Conservation (phyloP, 306 rosid genomes). For the Echinosophora koreensis region DNA sequence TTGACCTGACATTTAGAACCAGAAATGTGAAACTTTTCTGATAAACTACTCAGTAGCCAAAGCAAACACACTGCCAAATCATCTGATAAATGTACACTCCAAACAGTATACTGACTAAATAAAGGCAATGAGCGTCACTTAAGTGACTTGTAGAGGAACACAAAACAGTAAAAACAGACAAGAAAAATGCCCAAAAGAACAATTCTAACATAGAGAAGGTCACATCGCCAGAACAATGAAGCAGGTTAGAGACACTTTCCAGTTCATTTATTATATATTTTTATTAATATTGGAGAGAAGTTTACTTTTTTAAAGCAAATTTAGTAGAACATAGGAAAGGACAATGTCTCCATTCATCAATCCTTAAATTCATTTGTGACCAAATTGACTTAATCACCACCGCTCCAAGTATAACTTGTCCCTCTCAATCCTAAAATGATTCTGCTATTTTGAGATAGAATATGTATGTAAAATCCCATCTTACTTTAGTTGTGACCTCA, state of each 20-base stretch:
- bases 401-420: slow-evolving; percentile 16
- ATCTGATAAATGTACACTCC: slow-evolving; percentile 4
- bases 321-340: slow-evolving; percentile 1
- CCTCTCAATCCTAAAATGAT: slow-evolving; percentile 12
- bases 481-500: slow-evolving; percentile 91
- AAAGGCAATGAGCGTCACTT: slow-evolving; percentile 4
- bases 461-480: slow-evolving; percentile 28
- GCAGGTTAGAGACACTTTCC: slow-evolving; percentile 27
- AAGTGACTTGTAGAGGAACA: slow-evolving; percentile 11
- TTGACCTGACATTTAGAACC: slow-evolving; percentile 75
- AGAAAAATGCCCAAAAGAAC: not conserved
- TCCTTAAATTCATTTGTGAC: slow-evolving; percentile 15
- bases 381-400: slow-evolving; percentile 33
- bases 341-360: slow-evolving; percentile 19
- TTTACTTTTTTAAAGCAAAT: slow-evolving; percentile 5
- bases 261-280: slow-evolving; percentile 27
- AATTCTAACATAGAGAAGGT: slow-evolving; percentile 1
- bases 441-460: slow-evolving; percentile 17
- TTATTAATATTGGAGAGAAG: not conserved
- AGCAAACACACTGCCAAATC: slow-evolving; percentile 22
- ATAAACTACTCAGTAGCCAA: slow-evolving; percentile 18
- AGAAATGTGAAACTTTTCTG: slow-evolving; percentile 47
- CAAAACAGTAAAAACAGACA: slow-evolving; percentile 18
- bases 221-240: slow-evolving; percentile 31
- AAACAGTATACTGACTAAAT: not conserved